Percentiles rank a stretch among this genome's conserved stretches.
Evolutionary conservation across 305 asterid species (phyloP).

Genomic region (Caryopteris hybrid): DNA sequence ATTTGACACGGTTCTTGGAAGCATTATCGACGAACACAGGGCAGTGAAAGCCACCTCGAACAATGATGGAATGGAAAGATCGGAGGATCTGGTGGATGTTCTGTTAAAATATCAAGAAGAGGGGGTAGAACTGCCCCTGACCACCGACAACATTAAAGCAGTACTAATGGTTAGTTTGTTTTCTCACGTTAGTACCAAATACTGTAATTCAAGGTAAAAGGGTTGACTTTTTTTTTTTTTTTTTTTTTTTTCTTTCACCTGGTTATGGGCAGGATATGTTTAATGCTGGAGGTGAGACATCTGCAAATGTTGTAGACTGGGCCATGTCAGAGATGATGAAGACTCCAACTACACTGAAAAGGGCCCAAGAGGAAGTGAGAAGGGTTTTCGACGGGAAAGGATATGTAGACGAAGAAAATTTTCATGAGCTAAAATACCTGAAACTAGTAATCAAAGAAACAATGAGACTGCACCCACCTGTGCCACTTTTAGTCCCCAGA

Average conservation of each 20-base stretch:
- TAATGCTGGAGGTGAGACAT: constrained; percentile 1
- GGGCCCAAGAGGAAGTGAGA: not conserved
- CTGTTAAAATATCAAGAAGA: not conserved
- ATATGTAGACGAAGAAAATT: not conserved
- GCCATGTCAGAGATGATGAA: constrained; percentile 11
- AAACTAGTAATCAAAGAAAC: no score
- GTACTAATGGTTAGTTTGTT: not conserved
- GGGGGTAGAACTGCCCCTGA: not conserved
- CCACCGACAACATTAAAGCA: constrained; percentile 2
- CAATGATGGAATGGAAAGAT: no score
- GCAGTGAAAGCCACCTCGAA: no score
- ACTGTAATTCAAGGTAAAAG: no score
- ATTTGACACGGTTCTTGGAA: not conserved
- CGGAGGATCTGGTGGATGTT: not conserved
- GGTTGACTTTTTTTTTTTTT: no score
- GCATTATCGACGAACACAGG: not conserved
- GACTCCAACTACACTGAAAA: not conserved
- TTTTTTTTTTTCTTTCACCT: no score
- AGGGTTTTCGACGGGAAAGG: not conserved
- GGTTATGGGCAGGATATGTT: constrained; percentile 18
- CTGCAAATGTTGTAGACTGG: not conserved
- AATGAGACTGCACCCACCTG: constrained; percentile 3
- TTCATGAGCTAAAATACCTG: constrained; percentile 3
- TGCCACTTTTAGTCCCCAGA: constrained; percentile 2
- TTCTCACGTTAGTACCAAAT: no score